Base-by-base conservation (phyloP, 371 early-diverging fungal genomes). In the Blastocladiella emersonii region DNA sequence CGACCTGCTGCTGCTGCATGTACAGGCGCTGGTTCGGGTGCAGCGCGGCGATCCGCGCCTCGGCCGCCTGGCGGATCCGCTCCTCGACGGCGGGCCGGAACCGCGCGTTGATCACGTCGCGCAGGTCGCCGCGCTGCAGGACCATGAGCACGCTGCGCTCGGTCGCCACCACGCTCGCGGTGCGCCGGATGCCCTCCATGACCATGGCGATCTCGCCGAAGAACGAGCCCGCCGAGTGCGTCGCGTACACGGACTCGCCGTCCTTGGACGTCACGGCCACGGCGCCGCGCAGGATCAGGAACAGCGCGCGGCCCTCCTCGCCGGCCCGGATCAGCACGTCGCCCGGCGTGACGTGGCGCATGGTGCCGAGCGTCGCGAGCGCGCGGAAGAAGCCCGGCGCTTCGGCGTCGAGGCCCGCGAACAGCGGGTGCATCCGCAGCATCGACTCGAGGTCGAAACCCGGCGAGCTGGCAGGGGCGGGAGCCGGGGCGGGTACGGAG, bases 151-250 rank as follows among this genome's bases (percentile, higher is more conserved):
- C 74, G 63, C 88, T 86, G 49, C 80, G 81, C n/a, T 78, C 78
- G 43, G 78, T 77, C 25, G 89, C 85, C 34, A 85, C 69, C 1
- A 93, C 90, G 23, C 84, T 87, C 39, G 92, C 91, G 19, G 91
- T 89, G 12, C 93, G 76, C 45, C 45, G 45, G 7, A 85, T 78
- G 56, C 89, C 80, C 23, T 85, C 80, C 66, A 87, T 89, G 3
- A 92, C 72, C 7, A 92, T 82, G 0, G 89, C 92, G 35, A 94
- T 89, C 65, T 93, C 94, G 3, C 80, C 84, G 70, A 82, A 76
- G 64, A 51, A 56, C 3, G 43, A 61, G 4, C 88, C 89, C 57
- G 78, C 75, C 0, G 76, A 73, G 59, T 89, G 69, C 30, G 83
- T 86, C 27, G 88, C 85, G 69, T 83, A 85, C 25, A 85, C 79